Evolutionary conservation across 2,329 filamentous ascomycete genomes (phyloP).

Genomic region (Colletotrichum incanum): DNA sequence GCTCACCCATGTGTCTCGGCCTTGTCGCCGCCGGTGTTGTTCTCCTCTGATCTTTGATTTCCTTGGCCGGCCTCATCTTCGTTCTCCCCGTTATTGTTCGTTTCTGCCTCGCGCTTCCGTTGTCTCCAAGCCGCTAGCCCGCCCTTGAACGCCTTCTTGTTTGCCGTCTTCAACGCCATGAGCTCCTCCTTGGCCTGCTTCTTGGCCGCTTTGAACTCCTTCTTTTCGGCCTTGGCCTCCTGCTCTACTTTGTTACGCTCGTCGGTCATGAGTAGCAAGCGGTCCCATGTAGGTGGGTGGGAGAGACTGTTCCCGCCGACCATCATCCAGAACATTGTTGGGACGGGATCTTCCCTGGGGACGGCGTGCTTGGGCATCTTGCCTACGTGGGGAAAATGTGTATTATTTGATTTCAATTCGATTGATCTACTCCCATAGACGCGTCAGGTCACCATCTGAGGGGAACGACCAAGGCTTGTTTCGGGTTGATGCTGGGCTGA

Average conservation of each 20-base stretch:
- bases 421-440: too few relatives aligned
- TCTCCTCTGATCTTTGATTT: neutral
- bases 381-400: neutral
- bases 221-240: conserved; percentile 1
- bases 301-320: conserved; percentile 32
- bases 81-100: neutral
- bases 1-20: neutral
- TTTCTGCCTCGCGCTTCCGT: conserved; percentile 6
- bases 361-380: conserved; percentile 16
- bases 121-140: conserved; percentile 28
- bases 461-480: neutral
- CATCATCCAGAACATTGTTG: conserved; percentile 27
- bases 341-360: conserved; percentile 2
- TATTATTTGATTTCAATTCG: neutral
- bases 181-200: conserved; percentile 27
- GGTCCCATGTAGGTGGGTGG: conserved; percentile 27
- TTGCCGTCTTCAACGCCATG: conserved; percentile 13
- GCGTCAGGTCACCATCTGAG: neutral
- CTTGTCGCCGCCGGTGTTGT: neutral
- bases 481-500: neutral
- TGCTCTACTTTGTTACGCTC: conserved; percentile 17
- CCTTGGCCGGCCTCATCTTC: neutral
- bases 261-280: conserved; percentile 7
- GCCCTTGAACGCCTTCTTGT: conserved; percentile 19
- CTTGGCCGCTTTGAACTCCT: conserved; percentile 16